These are phyloP conservation scores for Podila minutissima DNA, from an alignment of 192 early-diverging fungal genomes.

Conservation along the genomic window DNA sequence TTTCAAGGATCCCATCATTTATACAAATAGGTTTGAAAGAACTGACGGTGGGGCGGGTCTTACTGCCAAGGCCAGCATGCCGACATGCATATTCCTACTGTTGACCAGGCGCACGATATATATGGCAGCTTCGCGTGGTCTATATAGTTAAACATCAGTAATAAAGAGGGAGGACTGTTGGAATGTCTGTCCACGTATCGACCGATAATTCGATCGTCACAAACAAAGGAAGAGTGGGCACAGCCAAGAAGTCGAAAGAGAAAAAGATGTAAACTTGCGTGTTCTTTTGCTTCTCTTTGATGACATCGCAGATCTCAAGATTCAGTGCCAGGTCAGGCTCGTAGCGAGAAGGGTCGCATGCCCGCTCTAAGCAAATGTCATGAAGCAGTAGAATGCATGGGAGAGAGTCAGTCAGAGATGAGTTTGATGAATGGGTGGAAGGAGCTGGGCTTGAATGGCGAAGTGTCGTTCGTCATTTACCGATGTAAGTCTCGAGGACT, in stretches of 20 bases:
- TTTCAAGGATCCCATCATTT: background rate
- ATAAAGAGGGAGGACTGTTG: slow-evolving; percentile 4
- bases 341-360: slow-evolving; percentile 73
- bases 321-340: slow-evolving; percentile 89
- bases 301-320: slow-evolving; percentile 95
- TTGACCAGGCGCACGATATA: slow-evolving; percentile 75
- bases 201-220: slow-evolving; percentile 1
- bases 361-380: slow-evolving; percentile 67
- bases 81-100: slow-evolving; percentile 61
- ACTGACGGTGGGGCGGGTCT: background rate
- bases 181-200: slow-evolving; percentile 4
- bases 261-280: slow-evolving; percentile 61
- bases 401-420: background rate
- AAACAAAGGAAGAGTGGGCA: background rate
- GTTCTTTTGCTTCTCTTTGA: slow-evolving; percentile 90
- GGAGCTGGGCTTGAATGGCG: no score
- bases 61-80: slow-evolving; percentile 75
- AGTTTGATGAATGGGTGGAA: background rate
- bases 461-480: background rate
- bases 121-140: slow-evolving; percentile 81
- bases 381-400: background rate
- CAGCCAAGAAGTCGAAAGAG: background rate
- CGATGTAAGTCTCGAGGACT: slow-evolving; percentile 46
- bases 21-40: background rate
- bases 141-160: slow-evolving; percentile 21